Evolutionary conservation across 129 eudicot species (phyloP).

Genomic region (Chrysanthemum makinoi): DNA sequence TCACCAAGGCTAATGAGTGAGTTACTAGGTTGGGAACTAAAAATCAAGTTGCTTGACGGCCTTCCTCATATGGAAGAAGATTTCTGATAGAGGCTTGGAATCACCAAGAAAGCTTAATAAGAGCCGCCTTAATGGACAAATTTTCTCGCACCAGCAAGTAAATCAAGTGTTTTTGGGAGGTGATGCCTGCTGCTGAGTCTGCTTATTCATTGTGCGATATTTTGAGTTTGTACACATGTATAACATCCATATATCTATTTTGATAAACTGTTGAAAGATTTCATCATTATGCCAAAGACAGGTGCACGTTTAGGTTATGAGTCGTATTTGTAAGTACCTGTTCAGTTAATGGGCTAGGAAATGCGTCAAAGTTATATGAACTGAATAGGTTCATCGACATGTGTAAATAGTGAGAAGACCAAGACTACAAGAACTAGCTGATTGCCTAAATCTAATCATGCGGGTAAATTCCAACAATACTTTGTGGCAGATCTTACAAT

Average conservation of each 20-base stretch:
- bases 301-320: not conserved
- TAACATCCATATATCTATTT: not conserved
- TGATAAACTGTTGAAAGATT: not conserved
- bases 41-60: slow-evolving; percentile 64
- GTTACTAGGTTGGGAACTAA: slow-evolving; percentile 78
- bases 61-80: slow-evolving; percentile 81
- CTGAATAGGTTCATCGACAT: too few relatives aligned
- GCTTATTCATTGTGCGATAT: not conserved
- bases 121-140: not conserved
- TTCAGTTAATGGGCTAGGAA: too few relatives aligned
- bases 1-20: slow-evolving; percentile 22
- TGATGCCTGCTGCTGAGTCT: not conserved
- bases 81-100: slow-evolving; percentile 68
- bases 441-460: too few relatives aligned
- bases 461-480: too few relatives aligned
- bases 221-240: not conserved
- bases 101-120: slow-evolving; percentile 23
- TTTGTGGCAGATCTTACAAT: too few relatives aligned
- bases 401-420: too few relatives aligned
- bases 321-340: not conserved
- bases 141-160: not conserved
- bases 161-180: not conserved
- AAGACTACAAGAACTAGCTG: too few relatives aligned
- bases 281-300: not conserved
- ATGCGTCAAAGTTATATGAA: too few relatives aligned